Conservation (phyloP, 225 moss, liverwort and hornwort genomes). For the Polytrichum formosum region DNA sequence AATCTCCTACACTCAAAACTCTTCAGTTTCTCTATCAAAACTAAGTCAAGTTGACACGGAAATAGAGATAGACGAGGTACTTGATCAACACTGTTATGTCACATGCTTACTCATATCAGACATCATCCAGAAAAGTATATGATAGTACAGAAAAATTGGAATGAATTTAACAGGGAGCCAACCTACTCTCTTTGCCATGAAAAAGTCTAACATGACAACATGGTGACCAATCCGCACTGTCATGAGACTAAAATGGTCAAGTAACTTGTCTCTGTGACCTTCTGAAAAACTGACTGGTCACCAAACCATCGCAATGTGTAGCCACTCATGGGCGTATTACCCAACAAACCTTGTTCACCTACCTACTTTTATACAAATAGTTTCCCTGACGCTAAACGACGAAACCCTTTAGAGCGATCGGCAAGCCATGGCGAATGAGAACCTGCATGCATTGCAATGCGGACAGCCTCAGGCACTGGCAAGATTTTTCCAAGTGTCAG, state of each 20-base stretch:
- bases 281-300: constrained; percentile 21
- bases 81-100: constrained; percentile 40
- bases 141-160: constrained; percentile 67
- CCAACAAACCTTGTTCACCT: constrained; percentile 43
- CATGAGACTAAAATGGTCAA: constrained; percentile 29
- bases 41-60: too few species aligned
- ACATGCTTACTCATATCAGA: constrained; percentile 22
- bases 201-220: constrained; percentile 33
- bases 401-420: neutral
- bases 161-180: constrained; percentile 48
- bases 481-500: constrained; percentile 32
- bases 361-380: constrained; percentile 52
- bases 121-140: constrained; percentile 27
- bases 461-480: neutral
- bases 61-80: too few species aligned
- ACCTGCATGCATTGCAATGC: constrained; percentile 26
- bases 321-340: constrained; percentile 33
- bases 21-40: too few species aligned
- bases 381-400: too few species aligned
- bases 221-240: constrained; percentile 16
- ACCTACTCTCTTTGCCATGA: constrained; percentile 41
- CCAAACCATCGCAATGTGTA: constrained; percentile 31
- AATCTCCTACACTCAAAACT: too few species aligned
- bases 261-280: constrained; percentile 28
- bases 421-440: constrained; percentile 32